Conservation (phyloP, 257 asterid genomes). For the Mitragyna speciosa region DNA sequence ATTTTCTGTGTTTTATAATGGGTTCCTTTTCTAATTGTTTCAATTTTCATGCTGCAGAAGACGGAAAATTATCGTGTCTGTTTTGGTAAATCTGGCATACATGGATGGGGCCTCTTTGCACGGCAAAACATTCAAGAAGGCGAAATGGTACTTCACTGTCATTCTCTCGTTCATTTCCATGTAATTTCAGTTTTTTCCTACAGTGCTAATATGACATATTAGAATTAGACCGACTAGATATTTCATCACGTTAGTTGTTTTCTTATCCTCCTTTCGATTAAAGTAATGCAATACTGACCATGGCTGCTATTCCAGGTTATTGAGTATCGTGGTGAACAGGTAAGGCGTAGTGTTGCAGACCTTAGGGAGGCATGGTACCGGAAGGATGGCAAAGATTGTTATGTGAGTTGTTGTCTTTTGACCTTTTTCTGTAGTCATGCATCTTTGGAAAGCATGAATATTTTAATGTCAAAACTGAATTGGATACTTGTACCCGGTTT, state of each 20-base stretch:
- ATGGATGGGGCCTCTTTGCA: slow-evolving; percentile 99
- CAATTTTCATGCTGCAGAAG: slow-evolving; percentile 46
- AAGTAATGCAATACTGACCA: slow-evolving; percentile 3
- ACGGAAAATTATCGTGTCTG: slow-evolving; percentile 73
- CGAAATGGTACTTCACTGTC: slow-evolving; percentile 59
- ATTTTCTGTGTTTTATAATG: neutral
- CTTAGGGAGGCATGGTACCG: slow-evolving; percentile 78
- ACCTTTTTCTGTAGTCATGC: slow-evolving; percentile 7
- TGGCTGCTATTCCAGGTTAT: slow-evolving; percentile 57
- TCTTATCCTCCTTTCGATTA: slow-evolving; percentile 8
- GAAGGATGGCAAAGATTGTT: slow-evolving; percentile 89
- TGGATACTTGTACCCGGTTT: neutral
- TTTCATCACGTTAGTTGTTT: slow-evolving; percentile 8
- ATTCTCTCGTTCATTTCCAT: neutral
- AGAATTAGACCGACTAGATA: neutral
- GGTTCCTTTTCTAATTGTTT: slow-evolving; percentile 15
- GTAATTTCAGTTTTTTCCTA: neutral
- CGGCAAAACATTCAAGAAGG: slow-evolving; percentile 82
- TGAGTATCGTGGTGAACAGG: slow-evolving; percentile 91
- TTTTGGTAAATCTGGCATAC: slow-evolving; percentile 96
- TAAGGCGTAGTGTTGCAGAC: slow-evolving; percentile 85
- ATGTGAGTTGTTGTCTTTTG: slow-evolving; percentile 58
- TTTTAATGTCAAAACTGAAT: neutral
- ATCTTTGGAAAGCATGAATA: neutral
- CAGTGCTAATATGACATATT: neutral